phyloP scores from a whole-genome alignment of 1,139 yeast species.

The Blastobotrys petasosporus region DNA sequence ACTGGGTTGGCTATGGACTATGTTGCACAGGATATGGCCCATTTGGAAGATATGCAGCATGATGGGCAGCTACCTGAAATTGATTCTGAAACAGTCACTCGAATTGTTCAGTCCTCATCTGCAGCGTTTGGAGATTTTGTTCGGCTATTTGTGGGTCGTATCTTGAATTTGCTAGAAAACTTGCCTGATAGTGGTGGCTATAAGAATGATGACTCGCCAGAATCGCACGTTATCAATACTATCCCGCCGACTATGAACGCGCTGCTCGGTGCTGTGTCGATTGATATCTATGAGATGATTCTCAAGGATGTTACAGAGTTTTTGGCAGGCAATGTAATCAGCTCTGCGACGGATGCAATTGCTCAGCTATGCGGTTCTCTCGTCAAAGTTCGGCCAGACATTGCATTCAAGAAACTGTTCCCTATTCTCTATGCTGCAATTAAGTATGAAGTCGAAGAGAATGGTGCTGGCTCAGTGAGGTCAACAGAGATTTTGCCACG shows the following conservation, averaged over 20 bases:
- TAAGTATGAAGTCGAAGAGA: slow-evolving; percentile 65
- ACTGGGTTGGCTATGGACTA: slow-evolving; percentile 64
- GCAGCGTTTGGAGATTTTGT: slow-evolving; percentile 62
- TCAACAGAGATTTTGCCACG: slow-evolving; percentile 63
- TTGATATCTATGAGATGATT: slow-evolving; percentile 50
- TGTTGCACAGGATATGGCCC: slow-evolving; percentile 44
- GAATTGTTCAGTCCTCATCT: slow-evolving; percentile 69
- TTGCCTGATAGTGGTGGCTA: slow-evolving; percentile 43
- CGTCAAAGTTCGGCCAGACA: slow-evolving; percentile 53
- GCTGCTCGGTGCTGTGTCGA: slow-evolving; percentile 64
- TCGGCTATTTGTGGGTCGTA: slow-evolving; percentile 49
- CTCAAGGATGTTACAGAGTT: slow-evolving; percentile 52
- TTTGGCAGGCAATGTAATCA: slow-evolving; percentile 53
- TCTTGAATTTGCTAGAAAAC: slow-evolving; percentile 67
- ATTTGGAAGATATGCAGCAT: slow-evolving; percentile 25
- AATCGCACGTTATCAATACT: slow-evolving; percentile 44
- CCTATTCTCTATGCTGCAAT: slow-evolving; percentile 48
- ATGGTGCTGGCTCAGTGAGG: slow-evolving; percentile 77
- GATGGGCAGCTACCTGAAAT: slow-evolving; percentile 25
- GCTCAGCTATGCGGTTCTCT: slow-evolving; percentile 68
- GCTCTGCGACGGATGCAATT: slow-evolving; percentile 60
- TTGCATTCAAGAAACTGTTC: slow-evolving; percentile 44
- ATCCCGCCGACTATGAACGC: slow-evolving; percentile 64
- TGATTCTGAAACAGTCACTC: slow-evolving; percentile 44
- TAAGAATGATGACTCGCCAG: slow-evolving; percentile 30